phyloP scores from a whole-genome alignment of 1,284 basidiomycete species.

The Marasmius sp. region DNA sequence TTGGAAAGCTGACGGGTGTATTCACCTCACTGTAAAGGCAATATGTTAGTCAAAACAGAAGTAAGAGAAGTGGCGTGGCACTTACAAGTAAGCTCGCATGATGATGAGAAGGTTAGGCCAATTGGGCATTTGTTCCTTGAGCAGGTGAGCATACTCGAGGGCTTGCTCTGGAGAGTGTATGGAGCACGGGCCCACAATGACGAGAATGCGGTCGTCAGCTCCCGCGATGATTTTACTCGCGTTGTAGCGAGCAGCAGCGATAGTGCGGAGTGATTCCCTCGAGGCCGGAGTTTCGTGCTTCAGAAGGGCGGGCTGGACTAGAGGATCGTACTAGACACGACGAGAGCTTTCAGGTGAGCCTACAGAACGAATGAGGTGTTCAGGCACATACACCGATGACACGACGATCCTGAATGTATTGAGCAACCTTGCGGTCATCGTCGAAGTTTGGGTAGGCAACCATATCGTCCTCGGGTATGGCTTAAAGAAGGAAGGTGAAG shows the following conservation, averaged over 20 bases:
- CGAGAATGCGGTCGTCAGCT: constrained; percentile 82
- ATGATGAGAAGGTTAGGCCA: constrained; percentile 86
- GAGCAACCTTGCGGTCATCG: constrained; percentile 59
- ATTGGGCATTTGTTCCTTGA: constrained; percentile 68
- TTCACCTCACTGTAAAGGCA: constrained; percentile 47
- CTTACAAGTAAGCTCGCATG: constrained; percentile 96
- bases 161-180: constrained; percentile 92
- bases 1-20: neutral
- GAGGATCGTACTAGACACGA: constrained; percentile 78
- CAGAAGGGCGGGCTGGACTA: constrained; percentile 88
- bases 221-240: constrained; percentile 81
- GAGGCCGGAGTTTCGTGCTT: constrained; percentile 79
- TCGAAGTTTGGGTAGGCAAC: constrained; percentile 61
- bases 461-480: constrained; percentile 38
- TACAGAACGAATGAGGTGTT: neutral
- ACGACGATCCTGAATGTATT: constrained; percentile 75
- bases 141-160: constrained; percentile 82
- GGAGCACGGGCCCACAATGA: constrained; percentile 94
- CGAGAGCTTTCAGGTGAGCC: constrained; percentile 5
- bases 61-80: constrained; percentile 17
- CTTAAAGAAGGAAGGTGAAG: constrained; percentile 24
- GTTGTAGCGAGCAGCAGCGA: constrained; percentile 76
- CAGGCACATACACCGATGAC: constrained; percentile 64
- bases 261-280: constrained; percentile 60
- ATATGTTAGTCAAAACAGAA: constrained; percentile 6